Evolutionary conservation across 2,329 filamentous ascomycete species (phyloP).

Genomic region (Metarhizium anisopliae): DNA sequence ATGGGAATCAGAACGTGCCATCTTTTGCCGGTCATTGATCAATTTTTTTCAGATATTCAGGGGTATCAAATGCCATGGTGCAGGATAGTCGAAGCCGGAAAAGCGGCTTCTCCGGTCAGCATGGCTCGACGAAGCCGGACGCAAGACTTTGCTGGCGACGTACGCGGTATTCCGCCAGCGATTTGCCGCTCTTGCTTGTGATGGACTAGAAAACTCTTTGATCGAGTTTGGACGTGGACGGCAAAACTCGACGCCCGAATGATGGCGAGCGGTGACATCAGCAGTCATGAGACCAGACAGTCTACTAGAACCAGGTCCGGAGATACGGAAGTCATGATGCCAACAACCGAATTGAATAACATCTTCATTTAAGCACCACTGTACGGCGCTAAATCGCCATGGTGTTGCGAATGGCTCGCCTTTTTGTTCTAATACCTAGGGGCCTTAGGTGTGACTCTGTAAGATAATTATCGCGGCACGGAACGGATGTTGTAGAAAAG

Average conservation of each 20-base stretch:
- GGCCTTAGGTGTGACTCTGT: slow-evolving; percentile 6
- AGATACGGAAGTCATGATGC: slow-evolving; percentile 26
- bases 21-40: too few relatives aligned
- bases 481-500: neutral
- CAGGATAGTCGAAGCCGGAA: slow-evolving; percentile 35
- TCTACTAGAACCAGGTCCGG: slow-evolving; percentile 34
- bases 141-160: slow-evolving; percentile 9
- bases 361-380: slow-evolving; percentile 27
- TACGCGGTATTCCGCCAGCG: slow-evolving; percentile 30
- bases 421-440: slow-evolving; percentile 11
- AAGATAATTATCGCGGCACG: neutral
- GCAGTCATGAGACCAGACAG: slow-evolving; percentile 28
- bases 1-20: too few relatives aligned
- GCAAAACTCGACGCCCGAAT: slow-evolving; percentile 21
- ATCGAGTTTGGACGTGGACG: slow-evolving; percentile 35
- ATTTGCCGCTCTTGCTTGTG: slow-evolving; percentile 26
- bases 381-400: slow-evolving; percentile 13
- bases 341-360: slow-evolving; percentile 27
- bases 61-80: slow-evolving; percentile 33
- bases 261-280: slow-evolving; percentile 32
- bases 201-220: slow-evolving; percentile 28
- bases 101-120: slow-evolving; percentile 22
- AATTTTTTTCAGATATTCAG: slow-evolving; percentile 24
- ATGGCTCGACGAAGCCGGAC: neutral
- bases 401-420: slow-evolving; percentile 25